These are phyloP conservation scores for Crithidia sp. DNA, from an alignment of 208 protist genomes.

Conservation along the genomic window DNA sequence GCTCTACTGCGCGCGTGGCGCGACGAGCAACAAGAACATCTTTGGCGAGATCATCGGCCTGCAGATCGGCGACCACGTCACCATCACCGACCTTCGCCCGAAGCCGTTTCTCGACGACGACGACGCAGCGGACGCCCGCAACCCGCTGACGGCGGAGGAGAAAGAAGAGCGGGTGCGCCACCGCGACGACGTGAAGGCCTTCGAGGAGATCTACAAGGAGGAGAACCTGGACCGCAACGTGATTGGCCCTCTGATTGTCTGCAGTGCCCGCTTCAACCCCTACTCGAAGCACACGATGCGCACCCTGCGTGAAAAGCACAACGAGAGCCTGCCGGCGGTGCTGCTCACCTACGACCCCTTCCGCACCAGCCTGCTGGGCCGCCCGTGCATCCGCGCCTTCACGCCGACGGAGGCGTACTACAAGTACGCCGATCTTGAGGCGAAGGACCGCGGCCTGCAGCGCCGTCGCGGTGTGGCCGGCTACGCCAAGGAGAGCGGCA, in stretches of 20 bases:
- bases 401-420: constrained; percentile 61
- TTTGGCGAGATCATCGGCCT: constrained; percentile 64
- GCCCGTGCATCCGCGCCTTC: constrained; percentile 68
- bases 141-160: constrained; percentile 17
- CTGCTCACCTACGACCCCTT: constrained; percentile 77
- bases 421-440: constrained; percentile 42
- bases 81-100: constrained; percentile 57
- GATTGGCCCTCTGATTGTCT: constrained; percentile 64
- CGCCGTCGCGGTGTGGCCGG: constrained; percentile 32
- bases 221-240: constrained; percentile 70
- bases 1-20: constrained; percentile 40
- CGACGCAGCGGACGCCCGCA: constrained; percentile 29
- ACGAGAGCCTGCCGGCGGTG: constrained; percentile 52
- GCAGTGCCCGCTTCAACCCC: constrained; percentile 50
- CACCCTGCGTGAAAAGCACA: constrained; percentile 53
- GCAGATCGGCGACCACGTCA: constrained; percentile 52
- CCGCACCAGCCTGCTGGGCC: constrained; percentile 63
- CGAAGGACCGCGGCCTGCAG: constrained; percentile 26
- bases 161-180: constrained; percentile 28
- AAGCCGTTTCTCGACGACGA: constrained; percentile 34
- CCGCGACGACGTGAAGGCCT: constrained; percentile 28
- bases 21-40: constrained; percentile 43
- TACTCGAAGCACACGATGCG: constrained; percentile 43
- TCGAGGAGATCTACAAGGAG: constrained; percentile 40
- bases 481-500: constrained; percentile 48